Conservation (phyloP, 2,329 filamentous ascomycete genomes). For the Calonectria leucothoes region DNA sequence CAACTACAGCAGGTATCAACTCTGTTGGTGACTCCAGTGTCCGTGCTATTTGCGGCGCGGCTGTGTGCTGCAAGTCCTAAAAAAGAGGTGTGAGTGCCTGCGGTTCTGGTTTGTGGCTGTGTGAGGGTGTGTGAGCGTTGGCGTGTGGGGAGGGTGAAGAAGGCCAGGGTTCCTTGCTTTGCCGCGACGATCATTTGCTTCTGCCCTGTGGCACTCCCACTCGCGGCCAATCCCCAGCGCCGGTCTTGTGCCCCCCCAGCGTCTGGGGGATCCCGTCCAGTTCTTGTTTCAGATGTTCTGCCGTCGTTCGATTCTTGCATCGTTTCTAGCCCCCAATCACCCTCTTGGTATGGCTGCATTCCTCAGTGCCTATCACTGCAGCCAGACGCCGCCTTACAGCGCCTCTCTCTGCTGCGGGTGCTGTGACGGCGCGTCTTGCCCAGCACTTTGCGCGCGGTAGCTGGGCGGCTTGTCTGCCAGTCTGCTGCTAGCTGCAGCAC, state of each 20-base stretch:
- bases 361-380: conserved; percentile 2
- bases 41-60: conserved; percentile 44
- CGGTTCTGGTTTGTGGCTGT: conserved; percentile 6
- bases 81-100: background rate
- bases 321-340: conserved; percentile 21
- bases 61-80: conserved; percentile 34
- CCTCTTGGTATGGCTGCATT: background rate
- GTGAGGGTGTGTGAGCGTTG: background rate
- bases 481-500: background rate
- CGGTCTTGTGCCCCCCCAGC: background rate
- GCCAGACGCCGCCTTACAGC: background rate
- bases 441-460: background rate
- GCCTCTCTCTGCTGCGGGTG: background rate
- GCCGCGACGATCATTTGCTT: conserved; percentile 45
- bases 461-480: conserved; percentile 1
- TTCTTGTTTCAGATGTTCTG: conserved; percentile 39
- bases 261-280: conserved; percentile 44
- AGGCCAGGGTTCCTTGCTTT: conserved; percentile 36
- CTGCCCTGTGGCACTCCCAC: conserved; percentile 18
- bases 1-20: background rate
- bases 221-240: conserved; percentile 12
- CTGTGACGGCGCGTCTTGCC: background rate
- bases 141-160: conserved; percentile 12
- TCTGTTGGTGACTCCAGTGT: conserved; percentile 6
- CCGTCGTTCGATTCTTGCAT: conserved; percentile 45